Conservation (phyloP, 2,329 filamentous ascomycete genomes). For the Colletotrichum sp. region DNA sequence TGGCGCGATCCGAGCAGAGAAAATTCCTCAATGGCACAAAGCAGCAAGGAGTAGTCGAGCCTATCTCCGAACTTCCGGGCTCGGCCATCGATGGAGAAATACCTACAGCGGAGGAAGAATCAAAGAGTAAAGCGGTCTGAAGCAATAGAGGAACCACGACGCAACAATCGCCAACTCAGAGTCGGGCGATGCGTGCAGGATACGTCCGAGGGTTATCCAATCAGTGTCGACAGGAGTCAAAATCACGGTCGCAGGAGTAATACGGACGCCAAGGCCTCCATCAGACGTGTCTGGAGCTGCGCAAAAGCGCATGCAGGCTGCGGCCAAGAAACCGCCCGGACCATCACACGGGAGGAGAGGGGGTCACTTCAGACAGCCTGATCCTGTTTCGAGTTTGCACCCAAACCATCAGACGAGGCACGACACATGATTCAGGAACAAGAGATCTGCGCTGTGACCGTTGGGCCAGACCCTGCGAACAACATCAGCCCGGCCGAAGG, state of each 20-base stretch:
- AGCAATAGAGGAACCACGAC: not conserved
- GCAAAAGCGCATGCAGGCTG: not conserved
- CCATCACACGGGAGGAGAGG: not conserved
- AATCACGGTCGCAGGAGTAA: not conserved
- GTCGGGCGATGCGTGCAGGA: not conserved
- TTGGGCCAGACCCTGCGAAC: not conserved
- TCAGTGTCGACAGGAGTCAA: not conserved
- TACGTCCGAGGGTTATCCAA: not conserved
- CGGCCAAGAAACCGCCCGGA: not conserved
- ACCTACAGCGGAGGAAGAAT: not conserved
- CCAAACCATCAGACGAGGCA: not conserved
- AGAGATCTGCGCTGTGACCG: not conserved
- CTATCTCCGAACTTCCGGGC: not conserved
- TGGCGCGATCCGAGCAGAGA: constrained; percentile 8
- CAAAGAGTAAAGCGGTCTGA: not conserved
- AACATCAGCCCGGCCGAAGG: not conserved
- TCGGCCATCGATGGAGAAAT: not conserved
- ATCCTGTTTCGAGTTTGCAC: not conserved
- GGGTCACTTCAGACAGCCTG: not conserved
- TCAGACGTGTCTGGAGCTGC: not conserved
- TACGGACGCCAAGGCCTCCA: not conserved
- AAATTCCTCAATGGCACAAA: not conserved
- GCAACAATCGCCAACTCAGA: not conserved
- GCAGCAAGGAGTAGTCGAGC: not conserved
- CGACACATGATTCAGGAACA: not conserved